These are phyloP conservation scores for Dendrobium catenatum DNA, from an alignment of 106 monocot species.

Conservation along the genomic window DNA sequence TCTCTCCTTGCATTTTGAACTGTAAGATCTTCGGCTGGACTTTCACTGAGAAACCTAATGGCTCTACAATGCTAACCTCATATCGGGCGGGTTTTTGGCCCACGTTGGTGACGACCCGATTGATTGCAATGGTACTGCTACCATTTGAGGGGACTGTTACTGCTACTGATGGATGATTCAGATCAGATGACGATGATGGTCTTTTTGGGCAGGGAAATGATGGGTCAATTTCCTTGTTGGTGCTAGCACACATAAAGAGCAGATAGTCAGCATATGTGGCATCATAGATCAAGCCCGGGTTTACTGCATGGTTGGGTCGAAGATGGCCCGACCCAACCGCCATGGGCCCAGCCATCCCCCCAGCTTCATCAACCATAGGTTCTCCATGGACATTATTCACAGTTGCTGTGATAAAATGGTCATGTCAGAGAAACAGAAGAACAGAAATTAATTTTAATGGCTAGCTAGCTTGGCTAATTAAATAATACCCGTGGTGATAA, in stretches of 20 bases:
- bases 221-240: conserved; percentile 35
- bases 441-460: too few species aligned
- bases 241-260: conserved; percentile 61
- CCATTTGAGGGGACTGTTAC: conserved; percentile 28
- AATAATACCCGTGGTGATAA: conserved; percentile 68
- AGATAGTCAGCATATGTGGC: conserved; percentile 65
- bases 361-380: conserved; percentile 30
- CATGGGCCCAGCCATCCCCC: conserved; percentile 48
- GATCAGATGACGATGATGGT: conserved; percentile 33
- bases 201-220: conserved; percentile 42
- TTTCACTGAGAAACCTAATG: conserved; percentile 34
- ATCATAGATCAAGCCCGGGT: conserved; percentile 77
- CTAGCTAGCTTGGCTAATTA: too few species aligned
- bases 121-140: conserved; percentile 15
- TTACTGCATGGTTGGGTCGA: conserved; percentile 37
- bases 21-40: conserved; percentile 32
- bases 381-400: conserved; percentile 21
- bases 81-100: conserved; percentile 31
- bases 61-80: conserved; percentile 29
- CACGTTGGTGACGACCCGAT: conserved; percentile 67
- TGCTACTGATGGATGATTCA: conserved; percentile 77
- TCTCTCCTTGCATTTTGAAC: conserved; percentile 35
- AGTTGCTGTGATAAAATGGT: conserved; percentile 24
- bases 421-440: too few species aligned
- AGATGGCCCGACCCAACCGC: conserved; percentile 70